phyloP scores from a whole-genome alignment of 108 stramenopile genomes.

The Stephanodiscus minutulus region DNA sequence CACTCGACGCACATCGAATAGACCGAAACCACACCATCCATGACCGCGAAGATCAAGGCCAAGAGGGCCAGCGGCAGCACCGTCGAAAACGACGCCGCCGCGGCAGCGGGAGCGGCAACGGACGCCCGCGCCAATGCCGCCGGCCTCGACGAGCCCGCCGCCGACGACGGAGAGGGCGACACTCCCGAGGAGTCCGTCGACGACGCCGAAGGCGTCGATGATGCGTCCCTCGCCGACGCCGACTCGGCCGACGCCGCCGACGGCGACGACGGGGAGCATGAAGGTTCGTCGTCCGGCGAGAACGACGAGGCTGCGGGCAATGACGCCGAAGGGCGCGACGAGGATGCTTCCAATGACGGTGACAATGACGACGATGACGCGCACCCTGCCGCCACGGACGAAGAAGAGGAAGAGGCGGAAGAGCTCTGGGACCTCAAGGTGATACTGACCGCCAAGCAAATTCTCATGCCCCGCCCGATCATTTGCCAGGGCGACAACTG shows the following conservation, averaged over 20 bases:
- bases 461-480: conserved; percentile 10
- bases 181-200: background rate
- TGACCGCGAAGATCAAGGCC: background rate
- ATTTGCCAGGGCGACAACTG: conserved; percentile 29
- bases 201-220: background rate
- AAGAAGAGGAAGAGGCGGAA: conserved; percentile 40
- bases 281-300: background rate
- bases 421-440: conserved; percentile 62
- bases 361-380: background rate
- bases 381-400: conserved; percentile 8
- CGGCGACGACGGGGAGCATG: background rate
- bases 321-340: background rate
- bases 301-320: background rate
- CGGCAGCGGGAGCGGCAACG: no score
- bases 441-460: conserved; percentile 20
- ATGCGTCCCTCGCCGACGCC: conserved; percentile 3
- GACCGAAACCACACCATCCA: background rate
- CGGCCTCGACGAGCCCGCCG: background rate
- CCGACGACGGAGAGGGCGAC: background rate
- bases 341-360: background rate
- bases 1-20: background rate
- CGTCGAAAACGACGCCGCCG: background rate
- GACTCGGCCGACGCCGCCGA: background rate
- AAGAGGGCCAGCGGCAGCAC: background rate
- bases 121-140: background rate